Evolutionary conservation across 352 stramenopile species (phyloP).

Genomic region (Blastocystis sp.): DNA sequence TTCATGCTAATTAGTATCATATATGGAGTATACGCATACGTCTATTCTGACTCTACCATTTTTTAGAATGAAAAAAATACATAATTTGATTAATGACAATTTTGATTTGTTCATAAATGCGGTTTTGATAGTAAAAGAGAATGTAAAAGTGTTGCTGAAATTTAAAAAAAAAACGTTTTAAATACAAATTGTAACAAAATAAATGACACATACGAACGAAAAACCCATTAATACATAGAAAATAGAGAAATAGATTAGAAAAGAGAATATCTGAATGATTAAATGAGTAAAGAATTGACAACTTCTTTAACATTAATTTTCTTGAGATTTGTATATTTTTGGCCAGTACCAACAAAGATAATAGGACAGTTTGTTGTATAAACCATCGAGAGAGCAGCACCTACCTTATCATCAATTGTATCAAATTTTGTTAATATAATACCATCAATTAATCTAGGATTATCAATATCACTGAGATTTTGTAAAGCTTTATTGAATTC

Average conservation of each 20-base stretch:
- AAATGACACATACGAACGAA: no score
- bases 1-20: no score
- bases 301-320: slow-evolving; percentile 81
- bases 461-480: slow-evolving; percentile 38
- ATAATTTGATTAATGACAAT: no score
- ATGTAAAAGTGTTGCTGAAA: no score
- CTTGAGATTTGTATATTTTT: slow-evolving; percentile 98
- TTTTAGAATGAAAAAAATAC: no score
- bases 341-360: slow-evolving; percentile 90
- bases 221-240: no score
- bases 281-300: slow-evolving; percentile 75
- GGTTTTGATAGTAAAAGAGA: no score
- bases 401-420: slow-evolving; percentile 96
- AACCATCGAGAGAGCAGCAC: slow-evolving; percentile 91
- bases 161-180: no score
- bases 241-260: slow-evolving; percentile 2
- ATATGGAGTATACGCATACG: no score
- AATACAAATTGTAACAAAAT: no score
- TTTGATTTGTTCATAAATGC: no score
- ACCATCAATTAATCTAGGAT: slow-evolving; percentile 75
- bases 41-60: no score
- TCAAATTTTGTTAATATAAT: slow-evolving; percentile 99
- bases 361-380: slow-evolving; percentile 93
- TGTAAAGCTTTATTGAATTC: slow-evolving; percentile 61
- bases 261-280: slow-evolving; percentile 38